A percentile compares a stretch with the other conserved stretches of the same genome.
These are phyloP conservation scores for Amauroascus verrucosus DNA, from an alignment of 2,329 filamentous ascomycete genomes.

Conservation along the genomic window DNA sequence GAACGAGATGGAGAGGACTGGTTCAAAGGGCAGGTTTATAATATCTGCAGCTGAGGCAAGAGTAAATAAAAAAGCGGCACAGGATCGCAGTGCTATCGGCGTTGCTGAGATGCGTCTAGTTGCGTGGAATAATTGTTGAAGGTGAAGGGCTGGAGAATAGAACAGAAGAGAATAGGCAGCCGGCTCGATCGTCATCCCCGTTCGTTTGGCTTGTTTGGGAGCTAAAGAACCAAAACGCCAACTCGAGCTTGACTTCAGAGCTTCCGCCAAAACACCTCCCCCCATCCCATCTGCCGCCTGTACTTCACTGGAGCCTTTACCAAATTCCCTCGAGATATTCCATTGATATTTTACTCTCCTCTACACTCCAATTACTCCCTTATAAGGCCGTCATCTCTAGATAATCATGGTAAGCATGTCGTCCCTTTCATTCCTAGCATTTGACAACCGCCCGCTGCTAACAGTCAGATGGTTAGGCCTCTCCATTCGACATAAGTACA, in stretches of 20 bases:
- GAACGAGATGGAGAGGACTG: not conserved
- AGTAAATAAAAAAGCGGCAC: not conserved
- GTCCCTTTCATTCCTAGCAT: not conserved
- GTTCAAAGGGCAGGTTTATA: not conserved
- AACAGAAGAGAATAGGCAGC: not conserved
- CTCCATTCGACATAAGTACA: conserved; percentile 92
- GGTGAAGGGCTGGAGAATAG: no score
- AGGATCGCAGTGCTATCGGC: no score
- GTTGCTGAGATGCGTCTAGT: no score
- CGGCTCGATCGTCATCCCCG: conserved; percentile 26
- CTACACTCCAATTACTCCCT: not conserved
- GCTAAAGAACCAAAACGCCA: conserved; percentile 12
- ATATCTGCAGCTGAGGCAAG: not conserved
- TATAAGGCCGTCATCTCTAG: not conserved
- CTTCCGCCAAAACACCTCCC: conserved; percentile 1
- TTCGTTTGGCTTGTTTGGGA: conserved; percentile 1
- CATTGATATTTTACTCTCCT: not conserved
- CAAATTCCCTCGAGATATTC: no score
- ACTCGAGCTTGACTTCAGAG: not conserved
- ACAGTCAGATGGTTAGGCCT: conserved; percentile 48
- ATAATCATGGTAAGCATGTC: conserved; percentile 5
- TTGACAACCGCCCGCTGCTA: no score
- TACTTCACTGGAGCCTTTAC: not conserved
- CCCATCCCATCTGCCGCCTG: not conserved
- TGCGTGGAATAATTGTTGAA: no score